Evolutionary conservation across 2,329 filamentous ascomycete species (phyloP), one percentile per base, ranked within the genome.

Genomic region (Colletotrichum melonis): DNA sequence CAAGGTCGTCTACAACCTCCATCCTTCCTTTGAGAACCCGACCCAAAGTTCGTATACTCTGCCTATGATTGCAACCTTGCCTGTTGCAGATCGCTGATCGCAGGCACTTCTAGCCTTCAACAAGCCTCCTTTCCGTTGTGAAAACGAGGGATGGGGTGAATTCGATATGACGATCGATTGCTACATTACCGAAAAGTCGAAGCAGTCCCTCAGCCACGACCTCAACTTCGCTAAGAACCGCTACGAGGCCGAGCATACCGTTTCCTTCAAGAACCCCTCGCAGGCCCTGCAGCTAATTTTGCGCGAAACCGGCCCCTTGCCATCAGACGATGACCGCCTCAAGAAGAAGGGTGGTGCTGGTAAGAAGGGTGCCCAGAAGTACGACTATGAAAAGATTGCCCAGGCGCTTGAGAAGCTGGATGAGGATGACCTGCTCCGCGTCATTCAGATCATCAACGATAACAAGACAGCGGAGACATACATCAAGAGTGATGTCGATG

Each of bases 361-460:
- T 16, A 95, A 95, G 87, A 97, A 97, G 88, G 94, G 93, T 83
- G 91, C 92, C 81, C 90, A 93, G 77, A 86, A 87, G 64, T 88
- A 85, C 77, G 97, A 99, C 83, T 97, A 98, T 87, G 97, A 99
- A 87, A 98, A 98, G 88, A 91, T 99, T 78, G 97, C 96, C 38
- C 95, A 98, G 72, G 95, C 93, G 0, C 87, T 99, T 72, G 92
- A 96, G 81, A 95, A 94, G 86, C 91, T 99, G 30, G 90, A 91
- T 76, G 97, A 99, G 86, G 97, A 99, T 77, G 96, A 98, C 79
- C 86, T 99, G 55, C 88, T 99, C 74, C 94, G 97, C 78, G 95
- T 98, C 28, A 97, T 99, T 74, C 96, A 98, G 86, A 93, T 99
- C 90, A 96, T 99, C 75, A 97, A 98, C 83, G 97, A 99, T 85